Evolutionary conservation across 1,284 basidiomycete genomes (phyloP), one percentile per base, ranked within the genome.

Genomic region (Tilletia walkeri): DNA sequence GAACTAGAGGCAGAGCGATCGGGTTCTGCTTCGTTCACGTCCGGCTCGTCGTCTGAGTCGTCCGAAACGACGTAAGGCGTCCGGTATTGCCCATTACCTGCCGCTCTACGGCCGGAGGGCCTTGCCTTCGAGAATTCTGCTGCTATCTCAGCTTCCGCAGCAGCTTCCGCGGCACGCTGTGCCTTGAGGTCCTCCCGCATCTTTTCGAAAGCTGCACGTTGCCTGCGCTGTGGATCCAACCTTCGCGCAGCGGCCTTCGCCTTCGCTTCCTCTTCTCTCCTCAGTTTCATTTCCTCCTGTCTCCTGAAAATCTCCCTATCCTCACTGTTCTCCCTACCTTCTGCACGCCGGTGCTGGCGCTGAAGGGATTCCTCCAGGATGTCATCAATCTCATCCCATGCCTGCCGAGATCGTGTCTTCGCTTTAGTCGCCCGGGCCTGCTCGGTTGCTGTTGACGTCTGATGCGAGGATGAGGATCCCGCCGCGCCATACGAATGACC

Each of bases 151-250:
- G 59, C 34, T 63, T 38, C 59, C 18, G 59, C 38, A 3, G 59
- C 36, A 18, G 34, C 38, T 14, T 41, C 34, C 18, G 59, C 59
- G 3, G 30, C 59, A 4, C 59, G 59, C 36, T 34, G 34, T 3
- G 30, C 34, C 59, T 63, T 63, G 34, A 63, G 30, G 12, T 63
- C 59, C 14, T 63, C 38, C 18, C 59, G 34, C 9, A 63, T 24
- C 18, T 41, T 24, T n/a, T 9, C 6, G 12, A 63, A 63, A 10
- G 59, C 36, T 39, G 34, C 59, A 14, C 20, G 30, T 63, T 38
- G 59, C 18, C 59, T 24, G 14, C 39, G 34, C 6, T 20, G 36
- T 14, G 34, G 59, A 16, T 14, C 12, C 59, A 63, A 39, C 34
- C n/a, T 63, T 16, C 41, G 6, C 3, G 41, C 41, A 7, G 6